Evolutionary conservation across 2,329 filamentous ascomycete species (phyloP).

Genomic region (Monosporascus sp.): DNA sequence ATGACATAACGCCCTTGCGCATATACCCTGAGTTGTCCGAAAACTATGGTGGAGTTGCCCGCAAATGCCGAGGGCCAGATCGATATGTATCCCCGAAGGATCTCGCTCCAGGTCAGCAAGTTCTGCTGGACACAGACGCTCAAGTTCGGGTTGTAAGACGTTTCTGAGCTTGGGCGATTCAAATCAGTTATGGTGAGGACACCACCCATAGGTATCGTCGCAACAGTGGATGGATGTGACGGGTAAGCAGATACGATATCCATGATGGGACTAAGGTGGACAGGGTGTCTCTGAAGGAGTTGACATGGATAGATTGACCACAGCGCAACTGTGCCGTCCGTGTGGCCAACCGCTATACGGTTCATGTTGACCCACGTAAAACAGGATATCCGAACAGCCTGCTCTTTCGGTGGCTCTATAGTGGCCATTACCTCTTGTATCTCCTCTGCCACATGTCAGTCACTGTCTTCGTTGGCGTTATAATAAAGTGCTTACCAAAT

Average conservation of each 20-base stretch:
- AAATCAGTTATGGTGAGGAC: constrained; percentile 50
- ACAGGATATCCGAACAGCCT: constrained; percentile 44
- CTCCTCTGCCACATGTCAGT: constrained; percentile 35
- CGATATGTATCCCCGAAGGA: constrained; percentile 50
- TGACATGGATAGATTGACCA: constrained; percentile 50
- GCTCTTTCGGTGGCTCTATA: constrained; percentile 42
- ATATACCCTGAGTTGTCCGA: constrained; percentile 48
- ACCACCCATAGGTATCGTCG: constrained; percentile 51
- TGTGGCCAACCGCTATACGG: constrained; percentile 50
- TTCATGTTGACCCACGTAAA: constrained; percentile 53
- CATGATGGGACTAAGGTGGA: constrained; percentile 50
- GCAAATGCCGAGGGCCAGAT: constrained; percentile 49
- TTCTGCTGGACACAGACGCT: constrained; percentile 49
- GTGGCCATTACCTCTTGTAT: constrained; percentile 39
- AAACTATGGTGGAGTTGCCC: constrained; percentile 47
- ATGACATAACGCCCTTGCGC: constrained; percentile 49
- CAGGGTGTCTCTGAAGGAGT: constrained; percentile 46
- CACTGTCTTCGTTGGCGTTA: constrained; percentile 1
- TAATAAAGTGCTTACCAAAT: constrained; percentile 35
- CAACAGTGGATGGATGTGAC: constrained; percentile 50
- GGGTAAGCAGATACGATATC: constrained; percentile 54
- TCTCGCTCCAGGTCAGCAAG: constrained; percentile 50
- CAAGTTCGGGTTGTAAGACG: constrained; percentile 47
- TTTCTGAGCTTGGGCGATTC: constrained; percentile 46
- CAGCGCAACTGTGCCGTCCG: constrained; percentile 50